Percentiles rank a stretch among this genome's conserved stretches.
These are phyloP conservation scores for Trichoderma aggressivum DNA, from an alignment of 2,329 filamentous ascomycete genomes.

Conservation along the genomic window DNA sequence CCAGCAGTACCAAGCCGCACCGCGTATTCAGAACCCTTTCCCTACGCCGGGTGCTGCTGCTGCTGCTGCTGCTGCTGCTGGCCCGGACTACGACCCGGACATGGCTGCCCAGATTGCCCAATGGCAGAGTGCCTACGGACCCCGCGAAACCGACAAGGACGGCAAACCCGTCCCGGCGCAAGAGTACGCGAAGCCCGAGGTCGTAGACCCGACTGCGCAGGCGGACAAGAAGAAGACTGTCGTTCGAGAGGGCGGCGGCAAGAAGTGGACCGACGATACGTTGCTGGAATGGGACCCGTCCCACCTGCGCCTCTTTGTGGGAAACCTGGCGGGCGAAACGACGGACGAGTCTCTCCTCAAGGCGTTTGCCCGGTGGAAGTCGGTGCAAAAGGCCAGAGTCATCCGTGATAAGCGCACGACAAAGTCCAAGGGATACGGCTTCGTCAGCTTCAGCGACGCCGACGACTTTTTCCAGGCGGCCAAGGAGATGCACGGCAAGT, in stretches of 20 bases:
- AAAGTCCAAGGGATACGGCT: constrained; percentile 94
- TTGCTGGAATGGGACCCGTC: constrained; percentile 94
- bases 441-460: constrained; percentile 91
- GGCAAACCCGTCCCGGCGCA: constrained; percentile 31
- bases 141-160: constrained; percentile 48
- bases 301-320: constrained; percentile 92
- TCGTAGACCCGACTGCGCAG: constrained; percentile 45
- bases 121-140: constrained; percentile 87
- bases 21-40: constrained; percentile 80
- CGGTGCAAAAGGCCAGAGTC: constrained; percentile 87
- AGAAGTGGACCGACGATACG: constrained; percentile 84
- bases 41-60: constrained; percentile 53
- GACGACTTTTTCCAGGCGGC: constrained; percentile 96
- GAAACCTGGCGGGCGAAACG: constrained; percentile 94
- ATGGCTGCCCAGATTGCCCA: constrained; percentile 89
- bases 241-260: constrained; percentile 80
- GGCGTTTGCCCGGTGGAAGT: constrained; percentile 84
- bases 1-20: constrained; percentile 44
- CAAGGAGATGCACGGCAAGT: constrained; percentile 98
- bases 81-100: constrained; percentile 64
- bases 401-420: constrained; percentile 93
- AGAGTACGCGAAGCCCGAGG: constrained; percentile 31
- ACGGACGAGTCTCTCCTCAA: constrained; percentile 95
- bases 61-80: constrained; percentile 27
- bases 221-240: constrained; percentile 77